Percentiles rank a stretch among this genome's conserved stretches.
Evolutionary conservation across 2,329 filamentous ascomycete genomes (phyloP).

Genomic region (Penicillium sclerotiorum): DNA sequence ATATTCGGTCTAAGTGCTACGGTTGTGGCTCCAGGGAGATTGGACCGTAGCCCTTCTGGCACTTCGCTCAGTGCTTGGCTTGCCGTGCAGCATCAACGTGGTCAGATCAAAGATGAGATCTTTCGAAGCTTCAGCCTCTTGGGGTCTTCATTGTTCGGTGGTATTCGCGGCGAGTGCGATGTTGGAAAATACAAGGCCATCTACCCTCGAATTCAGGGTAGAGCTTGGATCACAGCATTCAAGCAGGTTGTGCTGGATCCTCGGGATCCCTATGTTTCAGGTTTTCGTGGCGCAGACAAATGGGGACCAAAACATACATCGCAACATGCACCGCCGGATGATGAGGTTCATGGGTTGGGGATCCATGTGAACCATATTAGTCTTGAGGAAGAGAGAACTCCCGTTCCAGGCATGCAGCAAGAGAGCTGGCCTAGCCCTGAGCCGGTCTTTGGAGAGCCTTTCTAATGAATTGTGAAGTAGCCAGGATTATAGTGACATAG

Average conservation of each 20-base stretch:
- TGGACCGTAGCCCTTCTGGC: slow-evolving; percentile 6
- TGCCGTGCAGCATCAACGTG: slow-evolving; percentile 1
- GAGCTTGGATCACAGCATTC: slow-evolving; percentile 5
- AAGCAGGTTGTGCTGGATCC: slow-evolving; percentile 8
- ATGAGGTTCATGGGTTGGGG: background rate
- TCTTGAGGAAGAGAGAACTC: too few relatives aligned
- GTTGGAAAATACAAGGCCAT: slow-evolving; percentile 5
- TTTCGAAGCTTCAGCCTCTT: background rate
- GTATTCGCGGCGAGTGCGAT: background rate
- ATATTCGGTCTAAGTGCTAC: background rate
- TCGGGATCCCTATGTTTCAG: slow-evolving; percentile 9
- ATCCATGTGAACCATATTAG: too few relatives aligned
- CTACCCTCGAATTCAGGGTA: slow-evolving; percentile 2
- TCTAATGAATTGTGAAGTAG: too few relatives aligned
- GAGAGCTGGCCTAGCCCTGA: too few relatives aligned
- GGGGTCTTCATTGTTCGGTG: background rate
- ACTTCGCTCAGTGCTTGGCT: slow-evolving; percentile 7
- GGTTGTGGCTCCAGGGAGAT: slow-evolving; percentile 4
- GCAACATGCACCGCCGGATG: background rate
- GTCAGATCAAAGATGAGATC: background rate
- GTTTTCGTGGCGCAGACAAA: slow-evolving; percentile 8
- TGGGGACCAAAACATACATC: slow-evolving; percentile 1
- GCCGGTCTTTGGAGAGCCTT: too few relatives aligned
- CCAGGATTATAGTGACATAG: too few relatives aligned
- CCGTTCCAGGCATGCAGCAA: too few relatives aligned